Evolutionary conservation across 352 stramenopile genomes (phyloP), one percentile per base, ranked within the genome.

Genomic region (Phytophthora meadii): DNA sequence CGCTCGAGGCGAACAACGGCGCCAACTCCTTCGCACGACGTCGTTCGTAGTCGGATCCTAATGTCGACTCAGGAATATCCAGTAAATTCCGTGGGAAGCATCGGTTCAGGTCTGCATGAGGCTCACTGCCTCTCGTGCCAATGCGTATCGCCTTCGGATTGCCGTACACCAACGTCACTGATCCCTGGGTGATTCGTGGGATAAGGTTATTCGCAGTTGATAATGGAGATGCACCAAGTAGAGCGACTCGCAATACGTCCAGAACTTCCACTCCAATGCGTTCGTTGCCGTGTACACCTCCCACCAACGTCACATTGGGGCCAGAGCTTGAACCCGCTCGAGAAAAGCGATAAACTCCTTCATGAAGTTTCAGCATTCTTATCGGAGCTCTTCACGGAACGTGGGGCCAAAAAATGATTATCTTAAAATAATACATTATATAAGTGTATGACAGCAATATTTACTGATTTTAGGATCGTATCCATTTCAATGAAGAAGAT

Each of bases 261-360:
- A 92, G 65, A 41, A 92, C 81, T 24, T 75, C 56, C 12, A 87
- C 77, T 42, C 82, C 84, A 56, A 90, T 89, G 53, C 80, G 78
- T 65, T 92, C 81, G 70, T 94, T 94, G 58, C 85, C 83, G 46
- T 92, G 85, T 27, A 94, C 82, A 42, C 81, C 81, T 28, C 83
- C 83, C 25, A 90, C 55, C 39, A 92, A 57, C 24, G 77, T 85
- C 65, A 94, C 86, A 63, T 71, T 74, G 19, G 80, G 79, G 0
- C 70, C 76, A 28, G 39, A 11, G 11, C 5, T 32, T 22, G 25
- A 27, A 15, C 58, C 54, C 24, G 32, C 28, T 24, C 54, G 37
- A 59, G 58, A 57, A 69, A 91, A 91, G 28, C 68, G 71, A 54
- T 76, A 82, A 64, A 91, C 74, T 28, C 78, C 74, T 17, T 84